Evolutionary conservation across 2,329 filamentous ascomycete genomes (phyloP), one percentile per base, ranked within the genome.

Genomic region (Alternaria triticimaculans): DNA sequence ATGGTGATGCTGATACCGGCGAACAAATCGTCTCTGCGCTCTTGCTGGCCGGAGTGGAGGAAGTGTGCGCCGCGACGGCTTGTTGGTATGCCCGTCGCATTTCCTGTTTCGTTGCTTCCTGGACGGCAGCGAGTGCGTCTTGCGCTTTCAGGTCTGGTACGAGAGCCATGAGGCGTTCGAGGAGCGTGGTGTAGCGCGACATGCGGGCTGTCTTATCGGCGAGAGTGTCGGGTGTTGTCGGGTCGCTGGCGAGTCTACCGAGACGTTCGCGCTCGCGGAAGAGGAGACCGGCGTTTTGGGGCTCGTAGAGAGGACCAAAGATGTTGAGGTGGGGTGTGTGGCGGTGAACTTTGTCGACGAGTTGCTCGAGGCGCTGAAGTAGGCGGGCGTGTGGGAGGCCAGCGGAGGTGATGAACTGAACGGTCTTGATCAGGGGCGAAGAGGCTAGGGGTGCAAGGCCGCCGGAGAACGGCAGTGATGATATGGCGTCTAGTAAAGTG

Each of bases 321-420:
- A 76, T 67, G 9, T 67, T 58, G 6, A 76, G 71, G 9, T 69
- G 63, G 2, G 74, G 72, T 3, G 72, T 48, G 12, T 76, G 71
- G 15, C 67, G 66, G 49, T 79, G 72, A 0, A 78, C 69, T 58
- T 80, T 80, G 37, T 76, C 76, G 21, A 80, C 69, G 12, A 80
- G 68, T 11, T 65, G 71, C 62, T 80, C 77, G 6, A 80, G 65
- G 28, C 76, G 75, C 57, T 77, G 76, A n/a, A 79, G 72, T 3
- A 80, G 70, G 6, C 74, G 74, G 9, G 65, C 76, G 1, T 73
- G 66, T 0, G 69, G 59, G 2, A 76, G 66, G 6, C 76, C 73
- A 5, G 64, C 76, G 2, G 72, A 72, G 12, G 76, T 58, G 33
- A 78, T 62, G 64, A 78, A 78, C 3, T 62, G 67, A 3, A 76